phyloP scores from a whole-genome alignment of 2,329 filamentous ascomycete genomes.

The Neonectria faginata region DNA sequence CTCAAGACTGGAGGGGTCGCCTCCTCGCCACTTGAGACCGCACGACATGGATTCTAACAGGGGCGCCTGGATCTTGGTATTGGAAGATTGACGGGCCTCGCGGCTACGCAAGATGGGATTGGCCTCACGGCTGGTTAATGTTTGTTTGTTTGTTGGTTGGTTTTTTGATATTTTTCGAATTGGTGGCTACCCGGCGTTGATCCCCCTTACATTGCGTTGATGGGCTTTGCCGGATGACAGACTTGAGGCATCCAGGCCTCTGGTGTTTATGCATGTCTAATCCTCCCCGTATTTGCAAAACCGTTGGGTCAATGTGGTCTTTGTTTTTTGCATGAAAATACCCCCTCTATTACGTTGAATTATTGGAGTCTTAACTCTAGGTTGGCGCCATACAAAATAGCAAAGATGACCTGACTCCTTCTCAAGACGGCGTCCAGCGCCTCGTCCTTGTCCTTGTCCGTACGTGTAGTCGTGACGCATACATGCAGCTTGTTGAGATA shows the following conservation, averaged over 20 bases:
- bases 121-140: conserved; percentile 44
- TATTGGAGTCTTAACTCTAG: conserved; percentile 34
- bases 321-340: conserved; percentile 43
- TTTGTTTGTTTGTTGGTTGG: conserved; percentile 35
- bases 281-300: conserved; percentile 5
- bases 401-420: conserved; percentile 25
- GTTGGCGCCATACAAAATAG: conserved; percentile 29
- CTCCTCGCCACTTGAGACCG: conserved; percentile 26
- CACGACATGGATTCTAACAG: conserved; percentile 34
- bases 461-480: conserved; percentile 14
- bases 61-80: conserved; percentile 40
- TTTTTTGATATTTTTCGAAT: conserved; percentile 24
- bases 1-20: conserved; percentile 23
- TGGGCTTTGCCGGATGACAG: conserved; percentile 13
- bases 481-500: conserved; percentile 7
- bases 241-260: conserved; percentile 18
- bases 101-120: conserved; percentile 48
- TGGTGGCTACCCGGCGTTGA: conserved; percentile 42
- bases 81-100: conserved; percentile 47
- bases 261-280: conserved; percentile 18
- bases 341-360: conserved; percentile 33
- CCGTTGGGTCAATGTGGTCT: conserved; percentile 34
- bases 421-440: conserved; percentile 20
- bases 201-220: conserved; percentile 20
- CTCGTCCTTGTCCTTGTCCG: neutral